Evolutionary conservation across 2,329 filamentous ascomycete genomes (phyloP).

Genomic region (Capronia coronata): DNA sequence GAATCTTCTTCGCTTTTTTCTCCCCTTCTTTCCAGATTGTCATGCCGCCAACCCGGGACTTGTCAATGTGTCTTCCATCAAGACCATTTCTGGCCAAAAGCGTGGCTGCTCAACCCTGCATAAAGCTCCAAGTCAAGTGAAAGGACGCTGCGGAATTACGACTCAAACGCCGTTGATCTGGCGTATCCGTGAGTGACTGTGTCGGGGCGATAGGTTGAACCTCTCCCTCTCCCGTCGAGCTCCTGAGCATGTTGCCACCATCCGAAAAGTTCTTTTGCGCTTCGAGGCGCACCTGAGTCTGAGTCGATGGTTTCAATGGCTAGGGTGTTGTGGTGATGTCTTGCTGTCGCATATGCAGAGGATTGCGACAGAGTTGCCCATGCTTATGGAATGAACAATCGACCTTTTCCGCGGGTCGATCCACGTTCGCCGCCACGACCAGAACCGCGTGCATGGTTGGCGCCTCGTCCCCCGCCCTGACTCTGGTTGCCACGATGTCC

Average conservation of each 20-base stretch:
- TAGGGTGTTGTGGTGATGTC: background rate
- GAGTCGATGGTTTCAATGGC: background rate
- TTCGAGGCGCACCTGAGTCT: background rate
- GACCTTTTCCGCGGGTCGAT: slow-evolving; percentile 27
- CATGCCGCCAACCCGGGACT: background rate
- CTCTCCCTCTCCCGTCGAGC: background rate
- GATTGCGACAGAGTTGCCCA: slow-evolving; percentile 1
- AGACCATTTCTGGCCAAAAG: background rate
- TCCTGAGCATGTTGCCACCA: background rate
- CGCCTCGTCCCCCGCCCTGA: slow-evolving; percentile 15
- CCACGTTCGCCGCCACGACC: slow-evolving; percentile 24
- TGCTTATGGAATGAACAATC: slow-evolving; percentile 28
- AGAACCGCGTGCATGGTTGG: slow-evolving; percentile 16
- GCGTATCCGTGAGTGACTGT: slow-evolving; percentile 1
- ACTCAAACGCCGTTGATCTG: slow-evolving; percentile 4
- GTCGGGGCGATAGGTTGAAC: background rate
- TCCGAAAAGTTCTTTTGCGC: background rate
- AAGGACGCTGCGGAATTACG: slow-evolving; percentile 13
- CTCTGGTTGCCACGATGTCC: slow-evolving; percentile 12
- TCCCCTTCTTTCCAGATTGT: too few species aligned
- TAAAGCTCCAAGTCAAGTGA: slow-evolving; percentile 12
- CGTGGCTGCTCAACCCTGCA: background rate
- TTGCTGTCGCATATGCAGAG: slow-evolving; percentile 10
- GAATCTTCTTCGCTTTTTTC: too few species aligned
- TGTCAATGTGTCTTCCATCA: slow-evolving; percentile 8